A percentile compares a stretch with the other conserved stretches of the same genome.
Evolutionary conservation across 192 early-diverging fungal genomes (phyloP).

Genomic region (Ambispora gerdemannii): DNA sequence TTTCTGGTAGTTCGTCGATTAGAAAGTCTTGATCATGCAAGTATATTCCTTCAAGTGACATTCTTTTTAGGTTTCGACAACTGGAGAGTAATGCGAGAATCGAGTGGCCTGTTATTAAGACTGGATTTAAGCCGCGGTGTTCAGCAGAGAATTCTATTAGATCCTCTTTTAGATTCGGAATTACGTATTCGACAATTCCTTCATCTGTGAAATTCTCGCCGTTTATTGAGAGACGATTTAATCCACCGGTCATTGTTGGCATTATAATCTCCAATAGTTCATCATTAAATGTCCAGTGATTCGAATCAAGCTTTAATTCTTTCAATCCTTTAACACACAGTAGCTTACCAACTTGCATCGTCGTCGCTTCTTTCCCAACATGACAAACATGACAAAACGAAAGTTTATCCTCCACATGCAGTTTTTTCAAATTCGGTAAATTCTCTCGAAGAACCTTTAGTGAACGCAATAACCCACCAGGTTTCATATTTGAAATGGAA

Average conservation of each 20-base stretch:
- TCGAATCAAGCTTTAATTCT: constrained; percentile 14
- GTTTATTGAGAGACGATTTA: constrained; percentile 11
- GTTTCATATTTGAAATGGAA: constrained; percentile 24
- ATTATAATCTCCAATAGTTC: constrained; percentile 2
- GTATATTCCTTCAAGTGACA: constrained; percentile 10
- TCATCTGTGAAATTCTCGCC: constrained; percentile 24
- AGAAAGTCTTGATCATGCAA: constrained; percentile 19
- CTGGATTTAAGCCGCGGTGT: constrained; percentile 1
- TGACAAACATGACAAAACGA: constrained; percentile 24
- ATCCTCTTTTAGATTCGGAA: constrained; percentile 8
- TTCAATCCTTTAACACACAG: constrained; percentile 4
- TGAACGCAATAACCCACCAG: constrained; percentile 17
- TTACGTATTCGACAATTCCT: constrained; percentile 20
- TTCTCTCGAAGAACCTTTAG: constrained; percentile 2
- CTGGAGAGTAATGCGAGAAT: not conserved
- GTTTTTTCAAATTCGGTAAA: not conserved
- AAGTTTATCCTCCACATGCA: constrained; percentile 21
- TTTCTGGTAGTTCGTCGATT: not conserved
- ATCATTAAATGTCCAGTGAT: constrained; percentile 26
- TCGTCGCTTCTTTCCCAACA: constrained; percentile 11
- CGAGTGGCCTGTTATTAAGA: not conserved
- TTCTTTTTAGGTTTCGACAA: constrained; percentile 12
- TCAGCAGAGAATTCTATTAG: constrained; percentile 17
- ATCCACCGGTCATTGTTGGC: not conserved
- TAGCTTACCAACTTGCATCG: not conserved